phyloP scores from a whole-genome alignment of 345 rosid genomes.

The Gossypium australe region DNA sequence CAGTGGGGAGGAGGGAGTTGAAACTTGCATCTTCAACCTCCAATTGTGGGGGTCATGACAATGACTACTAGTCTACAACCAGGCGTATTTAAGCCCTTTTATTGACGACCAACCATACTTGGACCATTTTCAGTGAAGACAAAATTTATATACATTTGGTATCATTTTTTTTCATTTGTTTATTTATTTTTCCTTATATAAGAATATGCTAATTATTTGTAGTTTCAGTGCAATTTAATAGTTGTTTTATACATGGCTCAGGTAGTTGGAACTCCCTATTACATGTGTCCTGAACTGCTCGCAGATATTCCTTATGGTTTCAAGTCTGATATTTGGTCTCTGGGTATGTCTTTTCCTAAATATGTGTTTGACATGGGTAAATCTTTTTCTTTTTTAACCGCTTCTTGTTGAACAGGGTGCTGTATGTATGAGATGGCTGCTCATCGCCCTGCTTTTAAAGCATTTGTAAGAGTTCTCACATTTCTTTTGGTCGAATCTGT shows the following conservation, averaged over 20 bases:
- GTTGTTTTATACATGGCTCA: slow-evolving; percentile 25
- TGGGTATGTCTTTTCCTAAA: slow-evolving; percentile 47
- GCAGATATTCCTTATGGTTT: slow-evolving; percentile 98
- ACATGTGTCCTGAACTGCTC: slow-evolving; percentile 98
- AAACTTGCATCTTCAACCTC: background rate
- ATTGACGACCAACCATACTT: background rate
- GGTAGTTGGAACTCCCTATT: slow-evolving; percentile 99
- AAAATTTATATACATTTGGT: too few species aligned
- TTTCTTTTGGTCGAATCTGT: slow-evolving; percentile 3
- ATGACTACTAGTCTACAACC: background rate
- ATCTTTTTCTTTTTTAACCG: slow-evolving; percentile 12
- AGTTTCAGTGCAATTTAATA: slow-evolving; percentile 18
- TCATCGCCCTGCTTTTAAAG: slow-evolving; percentile 94
- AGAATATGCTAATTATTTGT: background rate
- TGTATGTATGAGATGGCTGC: slow-evolving; percentile 99
- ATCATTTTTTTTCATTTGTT: background rate
- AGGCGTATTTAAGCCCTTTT: background rate
- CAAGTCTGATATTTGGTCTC: slow-evolving; percentile 98
- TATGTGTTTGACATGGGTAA: background rate
- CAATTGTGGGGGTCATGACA: background rate
- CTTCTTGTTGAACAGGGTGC: slow-evolving; percentile 64
- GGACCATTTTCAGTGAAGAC: too few species aligned
- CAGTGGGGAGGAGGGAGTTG: background rate
- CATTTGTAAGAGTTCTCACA: slow-evolving; percentile 68
- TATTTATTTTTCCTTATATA: background rate